phyloP scores from a whole-genome alignment of 2,329 filamentous ascomycete species.

The Hypoxylon sp. region DNA sequence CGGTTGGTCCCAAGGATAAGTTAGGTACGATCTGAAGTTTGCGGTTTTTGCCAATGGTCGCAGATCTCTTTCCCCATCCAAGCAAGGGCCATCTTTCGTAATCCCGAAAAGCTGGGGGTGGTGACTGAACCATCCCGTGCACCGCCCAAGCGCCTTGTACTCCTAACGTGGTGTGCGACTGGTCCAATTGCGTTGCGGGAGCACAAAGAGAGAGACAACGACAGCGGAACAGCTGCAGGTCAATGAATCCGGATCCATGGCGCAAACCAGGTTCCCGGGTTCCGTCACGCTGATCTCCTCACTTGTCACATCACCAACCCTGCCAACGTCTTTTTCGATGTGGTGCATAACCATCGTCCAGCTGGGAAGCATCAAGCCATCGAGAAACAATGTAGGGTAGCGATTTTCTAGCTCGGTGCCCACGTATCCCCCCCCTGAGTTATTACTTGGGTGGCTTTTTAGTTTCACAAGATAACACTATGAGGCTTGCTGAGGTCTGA shows the following conservation, averaged over 20 bases:
- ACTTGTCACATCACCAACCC: constrained; percentile 42
- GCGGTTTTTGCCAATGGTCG: constrained; percentile 37
- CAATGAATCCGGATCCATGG: constrained; percentile 47
- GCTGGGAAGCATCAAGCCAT: constrained; percentile 28
- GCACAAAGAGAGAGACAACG: constrained; percentile 42
- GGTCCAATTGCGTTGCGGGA: constrained; percentile 38
- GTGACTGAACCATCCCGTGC: constrained; percentile 44
- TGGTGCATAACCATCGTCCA: constrained; percentile 33
- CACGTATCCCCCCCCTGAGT: constrained; percentile 3
- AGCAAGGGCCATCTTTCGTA: constrained; percentile 43
- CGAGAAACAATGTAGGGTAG: constrained; percentile 9
- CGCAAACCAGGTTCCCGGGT: constrained; percentile 45
- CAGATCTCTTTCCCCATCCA: constrained; percentile 42
- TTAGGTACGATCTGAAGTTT: constrained; percentile 45
- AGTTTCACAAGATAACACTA: constrained; percentile 19
- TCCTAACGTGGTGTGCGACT: constrained; percentile 39
- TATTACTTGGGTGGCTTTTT: background rate
- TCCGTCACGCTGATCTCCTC: constrained; percentile 43
- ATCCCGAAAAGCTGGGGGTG: constrained; percentile 45
- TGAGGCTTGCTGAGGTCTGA: constrained; percentile 16
- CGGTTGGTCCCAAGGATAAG: constrained; percentile 42
- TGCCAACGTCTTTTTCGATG: constrained; percentile 39
- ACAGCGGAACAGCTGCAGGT: constrained; percentile 48
- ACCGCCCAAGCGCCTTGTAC: constrained; percentile 41
- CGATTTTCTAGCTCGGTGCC: constrained; percentile 34